Evolutionary conservation across 495 filamentous ascomycete species (phyloP).

Genomic region (Cryomyces antarcticus): DNA sequence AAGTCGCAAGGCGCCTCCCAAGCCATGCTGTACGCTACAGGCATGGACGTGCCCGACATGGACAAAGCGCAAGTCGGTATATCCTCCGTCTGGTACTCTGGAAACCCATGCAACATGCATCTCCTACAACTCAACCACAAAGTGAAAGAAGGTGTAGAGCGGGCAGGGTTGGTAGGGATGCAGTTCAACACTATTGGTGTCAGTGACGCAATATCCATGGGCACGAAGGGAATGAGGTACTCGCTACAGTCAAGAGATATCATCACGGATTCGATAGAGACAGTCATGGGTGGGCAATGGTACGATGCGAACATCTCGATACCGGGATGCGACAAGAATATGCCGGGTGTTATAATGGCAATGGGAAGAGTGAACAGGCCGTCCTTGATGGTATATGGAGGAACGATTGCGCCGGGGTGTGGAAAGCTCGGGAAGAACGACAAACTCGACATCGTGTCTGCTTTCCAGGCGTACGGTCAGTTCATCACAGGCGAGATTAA

Average conservation of each 20-base stretch:
- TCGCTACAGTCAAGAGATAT: conserved; percentile 84
- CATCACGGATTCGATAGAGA: conserved; percentile 95
- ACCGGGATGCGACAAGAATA: conserved; percentile 99
- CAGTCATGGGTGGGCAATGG: conserved; percentile 97
- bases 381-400: conserved; percentile 91
- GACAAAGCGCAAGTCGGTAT: conserved; percentile 92
- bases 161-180: conserved; percentile 32
- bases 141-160: conserved; percentile 68
- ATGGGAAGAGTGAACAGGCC: conserved; percentile 93
- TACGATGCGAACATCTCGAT: conserved; percentile 97
- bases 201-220: conserved; percentile 69
- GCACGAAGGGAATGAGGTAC: conserved; percentile 77
- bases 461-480: conserved; percentile 95
- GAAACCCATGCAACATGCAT: conserved; percentile 99
- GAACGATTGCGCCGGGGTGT: conserved; percentile 82
- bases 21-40: conserved; percentile 95
- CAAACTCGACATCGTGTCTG: conserved; percentile 83
- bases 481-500: conserved; percentile 79
- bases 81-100: conserved; percentile 76
- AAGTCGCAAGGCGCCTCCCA: conserved; percentile 96
- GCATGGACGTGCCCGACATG: conserved; percentile 65
- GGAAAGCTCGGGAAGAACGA: conserved; percentile 47
- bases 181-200: conserved; percentile 99
- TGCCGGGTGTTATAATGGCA: conserved; percentile 95
- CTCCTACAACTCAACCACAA: conserved; percentile 67